phyloP scores from a whole-genome alignment of 169 alveolate species.

The Cryptosporidium viatorum region DNA sequence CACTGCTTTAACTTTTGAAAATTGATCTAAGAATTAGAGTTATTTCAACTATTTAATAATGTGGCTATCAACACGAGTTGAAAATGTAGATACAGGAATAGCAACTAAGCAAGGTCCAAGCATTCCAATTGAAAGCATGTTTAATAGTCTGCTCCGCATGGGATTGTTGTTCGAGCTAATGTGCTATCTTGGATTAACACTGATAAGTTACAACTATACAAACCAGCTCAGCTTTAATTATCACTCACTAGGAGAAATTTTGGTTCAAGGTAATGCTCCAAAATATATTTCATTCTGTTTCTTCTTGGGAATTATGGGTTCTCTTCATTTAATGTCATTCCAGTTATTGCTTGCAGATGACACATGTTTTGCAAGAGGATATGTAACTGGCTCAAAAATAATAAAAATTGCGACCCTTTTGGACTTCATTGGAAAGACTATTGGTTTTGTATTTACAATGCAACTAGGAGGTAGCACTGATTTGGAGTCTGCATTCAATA shows the following conservation, averaged over 20 bases:
- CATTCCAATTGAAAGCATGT: conserved; percentile 43
- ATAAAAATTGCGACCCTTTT: conserved; percentile 90
- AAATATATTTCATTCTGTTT: conserved; percentile 56
- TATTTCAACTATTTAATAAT: conserved; percentile 4
- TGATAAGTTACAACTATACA: conserved; percentile 65
- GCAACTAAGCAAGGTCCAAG: conserved; percentile 75
- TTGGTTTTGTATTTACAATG: conserved; percentile 90
- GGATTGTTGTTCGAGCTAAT: conserved; percentile 49
- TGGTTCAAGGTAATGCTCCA: conserved; percentile 72
- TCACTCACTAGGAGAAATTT: conserved; percentile 58
- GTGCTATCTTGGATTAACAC: conserved; percentile 54
- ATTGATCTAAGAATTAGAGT: conserved; percentile 4
- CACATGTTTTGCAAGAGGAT: conserved; percentile 94
- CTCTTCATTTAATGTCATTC: conserved; percentile 87
- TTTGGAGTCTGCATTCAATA: conserved; percentile 88
- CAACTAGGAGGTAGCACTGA: conserved; percentile 89
- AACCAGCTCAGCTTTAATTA: conserved; percentile 35
- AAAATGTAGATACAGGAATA: conserved; percentile 74
- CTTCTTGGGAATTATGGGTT: conserved; percentile 84
- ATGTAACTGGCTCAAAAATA: conserved; percentile 92
- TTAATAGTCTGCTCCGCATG: conserved; percentile 48
- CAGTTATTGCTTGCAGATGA: conserved; percentile 92
- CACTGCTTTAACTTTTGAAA: not conserved
- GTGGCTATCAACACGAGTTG: conserved; percentile 76
- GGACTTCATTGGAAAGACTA: conserved; percentile 89